Conservation (phyloP, 768 basidiomycete genomes). For the Phlegmacium glaucopus region DNA sequence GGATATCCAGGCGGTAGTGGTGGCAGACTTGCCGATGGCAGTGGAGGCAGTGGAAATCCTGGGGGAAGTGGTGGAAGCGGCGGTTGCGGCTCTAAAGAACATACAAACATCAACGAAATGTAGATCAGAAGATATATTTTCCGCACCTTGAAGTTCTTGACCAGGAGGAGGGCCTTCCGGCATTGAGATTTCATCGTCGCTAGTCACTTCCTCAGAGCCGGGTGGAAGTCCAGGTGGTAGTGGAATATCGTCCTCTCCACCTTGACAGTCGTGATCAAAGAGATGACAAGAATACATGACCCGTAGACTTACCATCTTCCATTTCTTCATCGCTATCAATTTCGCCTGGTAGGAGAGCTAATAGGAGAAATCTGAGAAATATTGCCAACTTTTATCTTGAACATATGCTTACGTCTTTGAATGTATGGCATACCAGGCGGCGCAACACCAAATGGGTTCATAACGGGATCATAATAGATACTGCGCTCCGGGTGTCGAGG, state of each 20-base stretch:
- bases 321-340: constrained; percentile 60
- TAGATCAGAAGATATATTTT: background rate
- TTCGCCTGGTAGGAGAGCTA: constrained; percentile 63
- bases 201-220: constrained; percentile 44
- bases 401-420: constrained; percentile 67
- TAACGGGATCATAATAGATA: constrained; percentile 87
- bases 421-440: constrained; percentile 97
- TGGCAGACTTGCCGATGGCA: constrained; percentile 24
- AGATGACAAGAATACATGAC: background rate
- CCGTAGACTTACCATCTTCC: constrained; percentile 31
- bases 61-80: constrained; percentile 16
- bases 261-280: background rate
- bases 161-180: constrained; percentile 76
- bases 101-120: background rate
- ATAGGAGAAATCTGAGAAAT: background rate
- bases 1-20: constrained; percentile 26
- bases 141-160: constrained; percentile 17
- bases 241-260: constrained; percentile 56
- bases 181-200: constrained; percentile 87
- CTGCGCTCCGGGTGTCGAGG: constrained; percentile 90
- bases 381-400: background rate
- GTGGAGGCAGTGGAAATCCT: constrained; percentile 10
- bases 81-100: background rate
- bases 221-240: constrained; percentile 69
- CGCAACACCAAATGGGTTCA: constrained; percentile 92